Conservation (phyloP, 257 asterid genomes). For the Solanum verrucosum region DNA sequence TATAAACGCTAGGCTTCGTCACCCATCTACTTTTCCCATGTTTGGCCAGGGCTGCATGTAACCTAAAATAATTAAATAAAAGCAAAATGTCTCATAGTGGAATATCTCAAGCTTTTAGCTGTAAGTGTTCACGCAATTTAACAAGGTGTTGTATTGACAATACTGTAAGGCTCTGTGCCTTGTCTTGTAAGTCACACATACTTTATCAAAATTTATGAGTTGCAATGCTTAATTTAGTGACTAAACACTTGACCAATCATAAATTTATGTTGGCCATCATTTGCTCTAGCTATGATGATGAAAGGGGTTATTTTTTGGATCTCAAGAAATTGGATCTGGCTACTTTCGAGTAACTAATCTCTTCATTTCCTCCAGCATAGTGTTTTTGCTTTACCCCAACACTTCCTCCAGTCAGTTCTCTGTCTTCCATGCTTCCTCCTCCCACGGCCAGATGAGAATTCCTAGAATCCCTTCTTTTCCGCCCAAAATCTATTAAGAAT, state of each 20-base stretch:
- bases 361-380: not conserved
- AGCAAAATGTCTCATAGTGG: not conserved
- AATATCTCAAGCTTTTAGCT: not conserved
- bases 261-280: not conserved
- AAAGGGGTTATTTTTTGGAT: not conserved
- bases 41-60: not conserved
- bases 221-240: not conserved
- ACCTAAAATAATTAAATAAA: not conserved
- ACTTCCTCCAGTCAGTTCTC: not conserved
- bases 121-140: not conserved
- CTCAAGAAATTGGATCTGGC: not conserved
- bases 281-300: not conserved
- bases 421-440: not conserved
- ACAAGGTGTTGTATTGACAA: not conserved
- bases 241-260: too few species aligned
- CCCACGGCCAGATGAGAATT: not conserved
- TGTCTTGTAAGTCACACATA: not conserved
- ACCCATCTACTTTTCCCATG: not conserved
- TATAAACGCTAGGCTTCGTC: not conserved
- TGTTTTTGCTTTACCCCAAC: not conserved
- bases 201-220: not conserved
- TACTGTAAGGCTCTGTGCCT: not conserved
- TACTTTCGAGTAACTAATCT: not conserved
- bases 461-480: not conserved
- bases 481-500: not conserved